Conservation (phyloP, 257 asterid species). For the Salvia splendens region DNA sequence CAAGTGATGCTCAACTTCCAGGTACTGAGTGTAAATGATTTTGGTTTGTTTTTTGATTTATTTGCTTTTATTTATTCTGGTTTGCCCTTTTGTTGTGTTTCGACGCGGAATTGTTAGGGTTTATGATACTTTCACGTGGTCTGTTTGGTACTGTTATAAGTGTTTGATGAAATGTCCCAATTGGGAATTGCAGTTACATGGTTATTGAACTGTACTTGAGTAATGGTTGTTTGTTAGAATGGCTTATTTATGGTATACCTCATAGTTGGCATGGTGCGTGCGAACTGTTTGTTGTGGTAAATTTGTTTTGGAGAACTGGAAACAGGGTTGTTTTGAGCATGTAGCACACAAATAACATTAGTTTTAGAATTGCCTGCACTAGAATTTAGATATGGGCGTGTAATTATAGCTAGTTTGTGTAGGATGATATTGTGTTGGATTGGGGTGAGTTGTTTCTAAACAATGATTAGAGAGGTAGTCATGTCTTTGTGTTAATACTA, state of each 20-base stretch:
- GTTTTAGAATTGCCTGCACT: neutral
- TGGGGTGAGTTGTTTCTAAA: neutral
- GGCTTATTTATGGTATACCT: neutral
- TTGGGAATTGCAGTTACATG: constrained; percentile 5
- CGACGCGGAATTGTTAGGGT: neutral
- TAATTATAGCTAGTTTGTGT: neutral
- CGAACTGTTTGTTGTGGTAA: neutral
- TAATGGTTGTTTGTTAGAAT: neutral
- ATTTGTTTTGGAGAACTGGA: neutral
- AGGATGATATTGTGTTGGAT: neutral
- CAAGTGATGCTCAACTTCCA: constrained; percentile 37
- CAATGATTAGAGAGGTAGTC: neutral
- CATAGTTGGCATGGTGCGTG: constrained; percentile 2
- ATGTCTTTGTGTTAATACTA: neutral
- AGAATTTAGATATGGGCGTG: neutral
- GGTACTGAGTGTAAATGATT: constrained; percentile 23
- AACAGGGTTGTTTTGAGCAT: neutral
- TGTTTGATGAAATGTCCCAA: constrained; percentile 35
- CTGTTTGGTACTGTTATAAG: constrained; percentile 9
- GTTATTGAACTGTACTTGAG: neutral
- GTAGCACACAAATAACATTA: neutral
- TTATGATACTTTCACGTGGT: neutral
- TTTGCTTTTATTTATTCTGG: constrained; percentile 3
- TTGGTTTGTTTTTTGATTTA: neutral
- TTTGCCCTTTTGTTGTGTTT: neutral